Percentiles rank a stretch among this genome's conserved stretches.
Evolutionary conservation across 2,329 filamentous ascomycete genomes (phyloP).

Genomic region (Aureobasidium sp.): DNA sequence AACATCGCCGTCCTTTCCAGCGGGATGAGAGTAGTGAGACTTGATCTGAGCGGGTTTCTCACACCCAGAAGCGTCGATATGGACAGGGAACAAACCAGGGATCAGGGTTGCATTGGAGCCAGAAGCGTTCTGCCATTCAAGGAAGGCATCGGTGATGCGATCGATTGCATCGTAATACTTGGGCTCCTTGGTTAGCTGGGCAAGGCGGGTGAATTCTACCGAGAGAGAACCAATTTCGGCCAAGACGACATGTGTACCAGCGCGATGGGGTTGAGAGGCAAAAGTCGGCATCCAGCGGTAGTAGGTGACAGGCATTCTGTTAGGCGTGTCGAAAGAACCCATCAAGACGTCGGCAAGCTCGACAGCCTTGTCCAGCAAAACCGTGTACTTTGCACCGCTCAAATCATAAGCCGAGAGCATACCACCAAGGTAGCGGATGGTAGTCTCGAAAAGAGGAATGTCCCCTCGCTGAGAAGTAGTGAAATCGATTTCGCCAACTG

Average conservation of each 20-base stretch:
- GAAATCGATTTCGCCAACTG: conserved; percentile 70
- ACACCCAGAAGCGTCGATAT: conserved; percentile 72
- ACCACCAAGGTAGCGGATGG: conserved; percentile 84
- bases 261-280: conserved; percentile 55
- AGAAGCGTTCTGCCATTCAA: conserved; percentile 54
- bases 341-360: conserved; percentile 75
- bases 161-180: conserved; percentile 88
- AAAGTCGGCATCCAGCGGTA: conserved; percentile 67
- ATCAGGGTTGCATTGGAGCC: conserved; percentile 51
- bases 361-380: conserved; percentile 67
- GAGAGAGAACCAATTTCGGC: conserved; percentile 70
- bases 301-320: conserved; percentile 79
- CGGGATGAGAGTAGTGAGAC: conserved; percentile 1
- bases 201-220: conserved; percentile 82
- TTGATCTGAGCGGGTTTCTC: conserved; percentile 42
- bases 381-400: conserved; percentile 58
- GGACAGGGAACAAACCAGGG: conserved; percentile 72
- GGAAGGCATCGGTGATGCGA: conserved; percentile 71
- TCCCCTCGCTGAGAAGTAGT: conserved; percentile 57
- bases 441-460: conserved; percentile 89
- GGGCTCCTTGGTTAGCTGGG: conserved; percentile 70
- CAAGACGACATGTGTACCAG: conserved; percentile 47
- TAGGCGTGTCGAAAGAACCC: conserved; percentile 82
- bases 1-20: background rate
- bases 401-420: conserved; percentile 81